A percentile compares a stretch with the other conserved stretches of the same genome.
These are phyloP conservation scores for Neurospora sp. DNA, from an alignment of 495 filamentous ascomycete genomes.

Conservation along the genomic window DNA sequence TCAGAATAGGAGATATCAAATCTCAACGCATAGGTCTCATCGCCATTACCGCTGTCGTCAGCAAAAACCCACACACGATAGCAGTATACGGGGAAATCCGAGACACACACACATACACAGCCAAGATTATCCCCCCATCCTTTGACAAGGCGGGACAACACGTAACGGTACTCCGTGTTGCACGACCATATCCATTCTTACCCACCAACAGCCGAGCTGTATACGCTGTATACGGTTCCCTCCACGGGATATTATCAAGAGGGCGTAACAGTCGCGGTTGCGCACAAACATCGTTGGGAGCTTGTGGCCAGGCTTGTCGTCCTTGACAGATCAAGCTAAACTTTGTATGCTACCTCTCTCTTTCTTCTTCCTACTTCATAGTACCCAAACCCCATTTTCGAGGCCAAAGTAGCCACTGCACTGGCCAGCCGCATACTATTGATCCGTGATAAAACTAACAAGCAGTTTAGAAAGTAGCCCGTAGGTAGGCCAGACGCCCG, in stretches of 20 bases:
- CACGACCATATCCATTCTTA: background rate
- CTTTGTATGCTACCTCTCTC: background rate
- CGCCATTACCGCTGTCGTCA: background rate
- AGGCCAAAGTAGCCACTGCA: background rate
- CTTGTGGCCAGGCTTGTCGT: background rate
- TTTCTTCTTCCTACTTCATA: background rate
- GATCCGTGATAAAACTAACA: background rate
- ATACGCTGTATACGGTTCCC: background rate
- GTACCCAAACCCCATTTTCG: background rate
- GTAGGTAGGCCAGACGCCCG: background rate
- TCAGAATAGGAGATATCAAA: background rate
- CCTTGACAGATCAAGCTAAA: background rate
- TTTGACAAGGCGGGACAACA: background rate
- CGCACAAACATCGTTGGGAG: background rate
- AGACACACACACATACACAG: background rate
- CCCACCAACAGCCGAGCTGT: background rate
- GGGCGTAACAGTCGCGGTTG: background rate
- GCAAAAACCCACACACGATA: background rate
- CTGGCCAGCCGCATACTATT: background rate
- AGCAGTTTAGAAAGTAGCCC: background rate
- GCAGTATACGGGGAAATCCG: background rate
- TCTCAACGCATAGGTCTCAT: background rate
- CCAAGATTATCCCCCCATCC: background rate
- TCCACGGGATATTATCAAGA: background rate
- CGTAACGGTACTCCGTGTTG: background rate